phyloP scores from a whole-genome alignment of 805 yeast species.

The Candida parachauliodes region DNA sequence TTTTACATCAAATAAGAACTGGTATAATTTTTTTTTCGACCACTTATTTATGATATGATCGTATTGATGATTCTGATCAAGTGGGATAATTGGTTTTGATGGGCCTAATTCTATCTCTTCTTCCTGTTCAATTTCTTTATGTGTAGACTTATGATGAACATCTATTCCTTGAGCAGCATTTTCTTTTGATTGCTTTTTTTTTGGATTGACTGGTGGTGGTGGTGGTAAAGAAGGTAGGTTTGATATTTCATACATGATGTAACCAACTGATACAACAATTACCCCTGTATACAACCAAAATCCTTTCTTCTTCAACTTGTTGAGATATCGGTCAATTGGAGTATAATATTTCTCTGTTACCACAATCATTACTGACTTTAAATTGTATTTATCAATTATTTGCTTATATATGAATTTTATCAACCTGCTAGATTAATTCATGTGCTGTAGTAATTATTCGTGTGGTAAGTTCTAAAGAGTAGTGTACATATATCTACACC shows the following conservation, averaged over 20 bases:
- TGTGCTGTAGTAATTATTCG: too few species aligned
- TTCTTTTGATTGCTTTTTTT: background rate
- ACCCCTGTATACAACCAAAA: conserved; percentile 32
- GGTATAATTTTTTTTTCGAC: conserved; percentile 17
- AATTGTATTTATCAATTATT: too few species aligned
- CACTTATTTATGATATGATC: conserved; percentile 13
- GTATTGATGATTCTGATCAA: conserved; percentile 5
- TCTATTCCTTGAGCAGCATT: background rate
- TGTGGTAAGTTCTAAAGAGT: too few species aligned
- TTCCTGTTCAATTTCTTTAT: conserved; percentile 5
- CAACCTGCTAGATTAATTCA: too few species aligned
- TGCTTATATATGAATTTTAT: background rate
- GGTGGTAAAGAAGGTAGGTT: conserved; percentile 16
- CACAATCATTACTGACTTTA: conserved; percentile 2
- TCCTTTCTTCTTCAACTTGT: conserved; percentile 30
- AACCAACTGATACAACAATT: conserved; percentile 26
- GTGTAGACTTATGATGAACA: conserved; percentile 1
- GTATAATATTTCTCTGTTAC: conserved; percentile 16
- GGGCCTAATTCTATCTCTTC: conserved; percentile 9
- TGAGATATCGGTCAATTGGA: conserved; percentile 27
- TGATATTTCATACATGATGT: conserved; percentile 19
- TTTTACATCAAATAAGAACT: conserved; percentile 13
- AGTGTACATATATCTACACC: too few species aligned
- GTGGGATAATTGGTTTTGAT: background rate
- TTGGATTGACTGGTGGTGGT: conserved; percentile 10